Conservation (phyloP, 164 flowering plant genomes). For the Vitis cinerea region DNA sequence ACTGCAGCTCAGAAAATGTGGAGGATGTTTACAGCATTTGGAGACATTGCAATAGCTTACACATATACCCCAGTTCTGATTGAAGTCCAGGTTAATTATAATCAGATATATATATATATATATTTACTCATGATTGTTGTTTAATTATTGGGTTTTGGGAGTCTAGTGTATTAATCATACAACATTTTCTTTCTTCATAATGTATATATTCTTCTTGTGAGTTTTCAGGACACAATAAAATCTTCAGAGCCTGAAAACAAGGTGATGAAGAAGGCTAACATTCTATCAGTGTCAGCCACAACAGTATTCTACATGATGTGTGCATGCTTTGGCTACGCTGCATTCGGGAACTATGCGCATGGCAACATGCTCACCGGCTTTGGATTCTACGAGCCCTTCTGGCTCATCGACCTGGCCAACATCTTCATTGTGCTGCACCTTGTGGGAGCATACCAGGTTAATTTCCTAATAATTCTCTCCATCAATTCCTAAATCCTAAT, state of each 20-base stretch:
- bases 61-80: slow-evolving; percentile 31
- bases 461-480: not conserved
- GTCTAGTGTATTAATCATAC: no score
- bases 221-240: slow-evolving; percentile 54
- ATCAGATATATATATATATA: no score
- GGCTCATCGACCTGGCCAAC: slow-evolving; percentile 64
- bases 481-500: no score
- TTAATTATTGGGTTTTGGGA: no score
- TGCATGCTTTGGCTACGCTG: slow-evolving; percentile 69
- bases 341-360: slow-evolving; percentile 70
- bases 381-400: slow-evolving; percentile 62
- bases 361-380: slow-evolving; percentile 65
- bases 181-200: no score
- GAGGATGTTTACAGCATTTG: slow-evolving; percentile 28
- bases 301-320: slow-evolving; percentile 63
- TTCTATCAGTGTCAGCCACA: slow-evolving; percentile 38
- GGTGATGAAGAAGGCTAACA: slow-evolving; percentile 62
- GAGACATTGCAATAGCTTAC: slow-evolving; percentile 48
- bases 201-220: no score
- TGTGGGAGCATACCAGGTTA: slow-evolving; percentile 58
- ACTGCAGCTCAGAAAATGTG: slow-evolving; percentile 26
- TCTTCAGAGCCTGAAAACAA: slow-evolving; percentile 59
- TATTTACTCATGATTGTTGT: not conserved
- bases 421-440: slow-evolving; percentile 60
- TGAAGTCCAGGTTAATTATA: slow-evolving; percentile 38